phyloP scores from a whole-genome alignment of 129 eudicot species.

The Gnaphalium uliginosum region DNA sequence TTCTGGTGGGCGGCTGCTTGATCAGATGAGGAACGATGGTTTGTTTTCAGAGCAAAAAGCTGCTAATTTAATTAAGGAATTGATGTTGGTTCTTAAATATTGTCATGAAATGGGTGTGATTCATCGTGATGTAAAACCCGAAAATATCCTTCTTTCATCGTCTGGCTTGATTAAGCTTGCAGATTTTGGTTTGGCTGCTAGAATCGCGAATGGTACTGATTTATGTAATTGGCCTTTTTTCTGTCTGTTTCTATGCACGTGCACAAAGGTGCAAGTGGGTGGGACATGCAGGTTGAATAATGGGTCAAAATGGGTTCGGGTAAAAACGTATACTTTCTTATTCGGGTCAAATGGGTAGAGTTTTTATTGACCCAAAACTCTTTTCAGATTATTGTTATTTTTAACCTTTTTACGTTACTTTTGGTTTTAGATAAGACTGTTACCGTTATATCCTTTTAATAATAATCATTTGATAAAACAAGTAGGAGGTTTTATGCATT shows the following conservation, averaged over 20 bases:
- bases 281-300: neutral
- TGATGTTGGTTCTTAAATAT: slow-evolving; percentile 61
- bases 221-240: neutral
- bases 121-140: slow-evolving; percentile 61
- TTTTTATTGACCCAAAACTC: neutral
- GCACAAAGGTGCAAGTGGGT: neutral
- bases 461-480: too few species aligned
- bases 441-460: too few species aligned
- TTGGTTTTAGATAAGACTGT: neutral
- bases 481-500: neutral
- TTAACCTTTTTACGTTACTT: neutral
- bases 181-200: slow-evolving; percentile 65
- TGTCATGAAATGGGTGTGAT: slow-evolving; percentile 72
- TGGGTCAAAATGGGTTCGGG: neutral
- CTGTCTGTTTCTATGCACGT: neutral
- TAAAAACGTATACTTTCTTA: neutral
- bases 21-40: slow-evolving; percentile 49
- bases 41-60: slow-evolving; percentile 50
- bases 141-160: slow-evolving; percentile 49
- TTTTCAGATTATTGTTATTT: neutral
- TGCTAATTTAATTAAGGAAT: slow-evolving; percentile 47
- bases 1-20: slow-evolving; percentile 53
- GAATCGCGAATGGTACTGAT: slow-evolving; percentile 47
- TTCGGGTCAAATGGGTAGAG: neutral
- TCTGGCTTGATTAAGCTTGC: slow-evolving; percentile 61